Conservation (phyloP, 2,329 filamentous ascomycete genomes). For the Atkinsonella texensis region DNA sequence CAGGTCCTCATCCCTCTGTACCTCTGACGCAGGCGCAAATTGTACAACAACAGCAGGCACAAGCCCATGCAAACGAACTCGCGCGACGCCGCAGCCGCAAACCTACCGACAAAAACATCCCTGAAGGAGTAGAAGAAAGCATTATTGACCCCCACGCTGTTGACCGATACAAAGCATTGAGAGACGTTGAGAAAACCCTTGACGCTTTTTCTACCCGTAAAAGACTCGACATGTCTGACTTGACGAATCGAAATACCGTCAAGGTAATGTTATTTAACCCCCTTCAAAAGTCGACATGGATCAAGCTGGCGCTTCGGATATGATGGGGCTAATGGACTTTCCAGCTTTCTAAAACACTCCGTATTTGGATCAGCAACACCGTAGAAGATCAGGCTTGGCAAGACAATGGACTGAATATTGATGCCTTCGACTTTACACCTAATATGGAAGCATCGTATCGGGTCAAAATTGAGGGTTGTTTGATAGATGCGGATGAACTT, state of each 20-base stretch:
- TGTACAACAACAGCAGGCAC: slow-evolving; percentile 37
- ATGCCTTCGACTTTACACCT: slow-evolving; percentile 71
- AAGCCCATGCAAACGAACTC: slow-evolving; percentile 46
- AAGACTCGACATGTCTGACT: slow-evolving; percentile 58
- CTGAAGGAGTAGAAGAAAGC: slow-evolving; percentile 75
- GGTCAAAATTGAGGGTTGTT: slow-evolving; percentile 81
- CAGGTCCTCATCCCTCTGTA: slow-evolving; percentile 37
- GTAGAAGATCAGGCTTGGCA: slow-evolving; percentile 95
- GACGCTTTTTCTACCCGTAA: slow-evolving; percentile 94
- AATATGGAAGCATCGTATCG: slow-evolving; percentile 70
- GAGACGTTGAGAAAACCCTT: slow-evolving; percentile 75
- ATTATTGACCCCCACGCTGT: slow-evolving; percentile 68
- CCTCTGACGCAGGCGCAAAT: slow-evolving; percentile 43
- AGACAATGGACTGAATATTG: slow-evolving; percentile 50
- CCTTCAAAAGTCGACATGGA: neutral
- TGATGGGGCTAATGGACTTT: slow-evolving; percentile 8
- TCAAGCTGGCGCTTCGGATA: neutral
- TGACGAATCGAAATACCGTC: slow-evolving; percentile 40
- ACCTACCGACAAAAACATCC: slow-evolving; percentile 89
- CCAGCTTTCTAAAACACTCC: slow-evolving; percentile 68
- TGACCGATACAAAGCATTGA: slow-evolving; percentile 68
- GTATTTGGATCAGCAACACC: slow-evolving; percentile 91
- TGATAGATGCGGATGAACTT: slow-evolving; percentile 58
- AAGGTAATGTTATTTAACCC: slow-evolving; percentile 39
- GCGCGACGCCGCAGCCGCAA: slow-evolving; percentile 75